Conservation (phyloP, 2,329 filamentous ascomycete genomes). For the Polytolypa hystricis region DNA sequence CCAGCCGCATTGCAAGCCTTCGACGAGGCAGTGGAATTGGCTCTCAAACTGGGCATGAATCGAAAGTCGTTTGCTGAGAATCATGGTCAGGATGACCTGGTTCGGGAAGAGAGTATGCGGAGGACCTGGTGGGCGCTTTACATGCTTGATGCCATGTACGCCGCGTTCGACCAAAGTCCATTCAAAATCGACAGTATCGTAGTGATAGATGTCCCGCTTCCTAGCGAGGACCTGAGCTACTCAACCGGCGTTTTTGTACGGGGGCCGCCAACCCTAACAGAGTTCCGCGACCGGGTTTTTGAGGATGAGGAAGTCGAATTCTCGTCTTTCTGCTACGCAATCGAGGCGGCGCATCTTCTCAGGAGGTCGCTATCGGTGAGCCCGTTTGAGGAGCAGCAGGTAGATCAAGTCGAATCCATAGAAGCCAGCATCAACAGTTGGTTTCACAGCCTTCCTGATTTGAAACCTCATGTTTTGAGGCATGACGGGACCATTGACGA, state of each 20-base stretch:
- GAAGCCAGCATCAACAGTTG: slow-evolving; percentile 56
- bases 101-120: slow-evolving; percentile 72
- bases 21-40: slow-evolving; percentile 55
- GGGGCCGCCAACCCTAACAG: slow-evolving; percentile 52
- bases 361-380: slow-evolving; percentile 55
- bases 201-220: slow-evolving; percentile 57
- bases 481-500: slow-evolving; percentile 67
- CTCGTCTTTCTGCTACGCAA: slow-evolving; percentile 75
- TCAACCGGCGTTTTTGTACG: slow-evolving; percentile 43
- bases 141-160: slow-evolving; percentile 73
- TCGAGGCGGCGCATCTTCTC: slow-evolving; percentile 69
- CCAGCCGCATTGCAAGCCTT: slow-evolving; percentile 58
- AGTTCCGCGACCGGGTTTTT: slow-evolving; percentile 71
- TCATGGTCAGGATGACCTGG: slow-evolving; percentile 52
- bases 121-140: slow-evolving; percentile 86
- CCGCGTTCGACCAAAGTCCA: slow-evolving; percentile 48
- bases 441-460: slow-evolving; percentile 64
- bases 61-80: slow-evolving; percentile 53
- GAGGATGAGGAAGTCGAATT: slow-evolving; percentile 55
- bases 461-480: slow-evolving; percentile 59
- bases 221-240: slow-evolving; percentile 68
- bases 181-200: slow-evolving; percentile 59
- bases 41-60: slow-evolving; percentile 67
- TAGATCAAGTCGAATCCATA: slow-evolving; percentile 50
- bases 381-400: slow-evolving; percentile 28